Conservation (phyloP, 768 basidiomycete species). For the Pisolithus microcarpus region DNA sequence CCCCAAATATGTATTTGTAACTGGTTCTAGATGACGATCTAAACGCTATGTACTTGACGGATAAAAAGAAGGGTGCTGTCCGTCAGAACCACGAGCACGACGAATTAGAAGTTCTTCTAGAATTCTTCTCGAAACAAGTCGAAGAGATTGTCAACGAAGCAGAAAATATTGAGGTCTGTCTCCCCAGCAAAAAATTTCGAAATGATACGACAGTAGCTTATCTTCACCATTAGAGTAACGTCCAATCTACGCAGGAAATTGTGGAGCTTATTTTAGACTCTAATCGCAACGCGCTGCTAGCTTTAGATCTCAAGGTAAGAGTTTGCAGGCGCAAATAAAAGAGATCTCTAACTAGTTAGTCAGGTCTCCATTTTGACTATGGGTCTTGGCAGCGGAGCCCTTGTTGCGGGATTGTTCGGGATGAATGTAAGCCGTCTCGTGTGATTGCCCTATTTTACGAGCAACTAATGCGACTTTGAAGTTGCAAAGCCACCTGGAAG, state of each 20-base stretch:
- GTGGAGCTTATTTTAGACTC: conserved; percentile 95
- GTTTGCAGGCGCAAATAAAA: background rate
- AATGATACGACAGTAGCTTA: conserved; percentile 1
- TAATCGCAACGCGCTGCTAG: conserved; percentile 87
- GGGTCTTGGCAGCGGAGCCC: conserved; percentile 84
- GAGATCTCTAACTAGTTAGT: conserved; percentile 1
- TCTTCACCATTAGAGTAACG: conserved; percentile 52
- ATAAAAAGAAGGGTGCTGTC: conserved; percentile 59
- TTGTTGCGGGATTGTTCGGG: conserved; percentile 87
- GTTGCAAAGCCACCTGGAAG: conserved; percentile 73
- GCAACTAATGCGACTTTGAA: conserved; percentile 27
- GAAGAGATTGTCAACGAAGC: conserved; percentile 95
- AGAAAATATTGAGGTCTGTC: conserved; percentile 69
- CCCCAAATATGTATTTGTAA: background rate
- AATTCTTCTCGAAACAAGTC: conserved; percentile 92
- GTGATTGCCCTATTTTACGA: conserved; percentile 16
- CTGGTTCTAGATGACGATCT: conserved; percentile 75
- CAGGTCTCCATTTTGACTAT: conserved; percentile 92
- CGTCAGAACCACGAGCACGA: conserved; percentile 78
- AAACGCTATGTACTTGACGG: conserved; percentile 90
- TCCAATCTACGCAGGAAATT: conserved; percentile 97
- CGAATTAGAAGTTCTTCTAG: conserved; percentile 87
- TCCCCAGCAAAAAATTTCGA: background rate
- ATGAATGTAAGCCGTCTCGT: conserved; percentile 73
- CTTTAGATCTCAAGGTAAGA: conserved; percentile 79